A percentile compares a stretch with the other conserved stretches of the same genome.
These are phyloP conservation scores for Lachancea mirantina DNA, from an alignment of 805 yeast genomes.

Conservation along the genomic window DNA sequence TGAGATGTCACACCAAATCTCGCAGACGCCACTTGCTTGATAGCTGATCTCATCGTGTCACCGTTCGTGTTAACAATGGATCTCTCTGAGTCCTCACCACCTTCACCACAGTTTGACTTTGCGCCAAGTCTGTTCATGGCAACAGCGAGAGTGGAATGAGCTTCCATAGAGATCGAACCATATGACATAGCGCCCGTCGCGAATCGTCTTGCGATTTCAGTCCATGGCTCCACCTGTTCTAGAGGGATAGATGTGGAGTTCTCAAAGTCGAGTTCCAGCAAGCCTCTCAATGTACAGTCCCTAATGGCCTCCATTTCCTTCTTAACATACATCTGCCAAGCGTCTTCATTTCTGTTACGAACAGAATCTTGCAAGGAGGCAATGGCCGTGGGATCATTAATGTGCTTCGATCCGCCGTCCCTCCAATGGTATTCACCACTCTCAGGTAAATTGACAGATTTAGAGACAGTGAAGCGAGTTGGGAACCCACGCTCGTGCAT, in stretches of 20 bases:
- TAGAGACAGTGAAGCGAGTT: slow-evolving; percentile 58
- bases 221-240: slow-evolving; percentile 99
- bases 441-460: slow-evolving; percentile 70
- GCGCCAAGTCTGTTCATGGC: slow-evolving; percentile 99
- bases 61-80: slow-evolving; percentile 75
- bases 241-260: slow-evolving; percentile 71
- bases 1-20: slow-evolving; percentile 96
- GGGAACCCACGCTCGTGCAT: slow-evolving; percentile 92
- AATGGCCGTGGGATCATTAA: slow-evolving; percentile 90
- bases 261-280: slow-evolving; percentile 82
- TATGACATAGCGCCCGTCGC: slow-evolving; percentile 99
- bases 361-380: slow-evolving; percentile 98
- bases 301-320: slow-evolving; percentile 87
- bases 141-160: slow-evolving; percentile 94
- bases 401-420: slow-evolving; percentile 95
- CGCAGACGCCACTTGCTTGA: slow-evolving; percentile 96
- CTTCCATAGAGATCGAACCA: slow-evolving; percentile 97
- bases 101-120: slow-evolving; percentile 97
- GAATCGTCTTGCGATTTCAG: slow-evolving; percentile 94
- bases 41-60: slow-evolving; percentile 98
- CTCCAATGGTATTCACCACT: slow-evolving; percentile 98
- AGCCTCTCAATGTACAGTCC: slow-evolving; percentile 89
- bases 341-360: slow-evolving; percentile 87
- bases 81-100: slow-evolving; percentile 96
- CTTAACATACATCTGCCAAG: slow-evolving; percentile 83